These are phyloP conservation scores for Solanum medicagineum DNA, from an alignment of 257 asterid genomes.

Conservation along the genomic window DNA sequence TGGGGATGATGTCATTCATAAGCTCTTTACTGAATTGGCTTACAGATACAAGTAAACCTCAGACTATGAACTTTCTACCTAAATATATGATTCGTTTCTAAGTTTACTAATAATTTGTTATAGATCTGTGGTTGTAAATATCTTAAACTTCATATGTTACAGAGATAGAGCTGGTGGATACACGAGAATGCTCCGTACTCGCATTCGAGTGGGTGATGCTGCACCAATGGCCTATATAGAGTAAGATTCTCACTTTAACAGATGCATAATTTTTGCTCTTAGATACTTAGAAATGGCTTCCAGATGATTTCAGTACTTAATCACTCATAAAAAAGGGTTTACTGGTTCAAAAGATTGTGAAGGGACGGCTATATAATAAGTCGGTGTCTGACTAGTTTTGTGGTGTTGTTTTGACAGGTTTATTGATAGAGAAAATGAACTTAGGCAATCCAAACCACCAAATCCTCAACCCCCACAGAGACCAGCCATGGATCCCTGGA, in stretches of 20 bases:
- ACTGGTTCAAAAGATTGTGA: background rate
- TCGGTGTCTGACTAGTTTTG: background rate
- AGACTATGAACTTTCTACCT: background rate
- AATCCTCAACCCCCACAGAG: conserved; percentile 60
- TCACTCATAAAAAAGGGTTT: background rate
- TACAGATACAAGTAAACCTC: conserved; percentile 77
- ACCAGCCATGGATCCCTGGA: conserved; percentile 84
- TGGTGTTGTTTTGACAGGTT: conserved; percentile 33
- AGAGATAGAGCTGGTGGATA: conserved; percentile 84
- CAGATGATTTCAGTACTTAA: background rate
- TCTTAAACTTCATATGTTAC: background rate
- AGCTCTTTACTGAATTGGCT: conserved; percentile 83
- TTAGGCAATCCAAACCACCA: conserved; percentile 79
- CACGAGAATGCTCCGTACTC: conserved; percentile 83
- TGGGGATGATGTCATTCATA: conserved; percentile 91
- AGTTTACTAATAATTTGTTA: background rate
- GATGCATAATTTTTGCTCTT: background rate
- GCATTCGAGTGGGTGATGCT: conserved; percentile 93
- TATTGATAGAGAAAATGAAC: conserved; percentile 90
- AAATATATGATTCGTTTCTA: too few relatives aligned
- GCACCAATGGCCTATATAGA: conserved; percentile 90
- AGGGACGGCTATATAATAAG: background rate
- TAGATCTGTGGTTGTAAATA: background rate
- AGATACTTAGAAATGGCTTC: background rate
- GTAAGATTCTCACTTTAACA: conserved; percentile 22